Base-by-base conservation (phyloP, 768 basidiomycete species). In the Podaxis sp. region DNA sequence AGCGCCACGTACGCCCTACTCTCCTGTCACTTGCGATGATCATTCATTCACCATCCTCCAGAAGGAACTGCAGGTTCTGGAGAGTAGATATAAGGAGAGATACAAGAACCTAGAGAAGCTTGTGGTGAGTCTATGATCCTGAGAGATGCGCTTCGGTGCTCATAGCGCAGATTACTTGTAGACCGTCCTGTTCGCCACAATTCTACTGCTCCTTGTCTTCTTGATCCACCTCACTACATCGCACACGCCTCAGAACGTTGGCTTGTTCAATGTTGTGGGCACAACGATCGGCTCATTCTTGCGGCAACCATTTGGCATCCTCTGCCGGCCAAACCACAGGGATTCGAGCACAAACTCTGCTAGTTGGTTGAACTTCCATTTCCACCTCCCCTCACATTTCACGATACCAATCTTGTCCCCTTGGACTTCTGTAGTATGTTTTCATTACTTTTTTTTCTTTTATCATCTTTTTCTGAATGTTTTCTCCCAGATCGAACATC, bases 321-420 rank as follows among this genome's bases (percentile, higher is more conserved):
- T 2, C 46, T 65, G 9, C 66, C 67, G 22, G 63, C 63, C 52
- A 65, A 67, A 58, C 36, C 63, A 22, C 68, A 69, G 55, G 25
- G 24, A 25, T 13, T 5, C 46, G 4, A 36, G 33, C 22, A 37
- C 19, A 0, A 59, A 29, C n/a, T 29, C 50, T 6, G 17, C 29
- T 4, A 43, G 59, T 27, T 36, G 46, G 27, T 37, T 62, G 9
- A 56, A 49, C 38, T 17, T 62, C n/a, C 54, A 62, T 41, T 29
- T 62, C 36, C 61, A 62, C 33, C 67, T 74, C 4, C 75, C 87
- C 0, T 77, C 82, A 1, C 90, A 91, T 69, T 90, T 90, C 70
- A 91, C 90, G 0, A 87, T 92, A 24, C 89, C 90, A 3, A 86
- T 92, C 3, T 71, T 92, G 17, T 92, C 90, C 0, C 90, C 90